Percentiles rank a stretch among this genome's conserved stretches.
Conservation (phyloP, 1,284 basidiomycete genomes). For the Puccinia horiana region DNA sequence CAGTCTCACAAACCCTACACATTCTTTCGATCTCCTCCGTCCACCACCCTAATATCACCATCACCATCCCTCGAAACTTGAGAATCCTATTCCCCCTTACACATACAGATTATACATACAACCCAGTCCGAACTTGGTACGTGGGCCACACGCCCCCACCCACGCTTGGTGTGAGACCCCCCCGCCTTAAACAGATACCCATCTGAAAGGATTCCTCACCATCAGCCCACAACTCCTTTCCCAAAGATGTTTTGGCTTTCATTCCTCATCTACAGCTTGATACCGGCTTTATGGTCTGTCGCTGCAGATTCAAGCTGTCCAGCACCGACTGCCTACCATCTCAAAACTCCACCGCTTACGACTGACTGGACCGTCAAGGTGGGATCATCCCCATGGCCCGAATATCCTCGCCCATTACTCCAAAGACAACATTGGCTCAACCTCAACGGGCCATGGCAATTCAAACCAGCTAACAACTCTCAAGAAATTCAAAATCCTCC, state of each 20-base stretch:
- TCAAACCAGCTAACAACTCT: slow-evolving; percentile 31
- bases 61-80: no score
- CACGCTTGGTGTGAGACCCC: no score
- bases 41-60: no score
- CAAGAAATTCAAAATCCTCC: slow-evolving; percentile 30
- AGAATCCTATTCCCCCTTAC: no score
- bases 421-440: slow-evolving; percentile 28
- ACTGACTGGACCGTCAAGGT: slow-evolving; percentile 44
- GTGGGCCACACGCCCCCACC: no score
- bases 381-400: slow-evolving; percentile 34
- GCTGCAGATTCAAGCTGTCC: not conserved
- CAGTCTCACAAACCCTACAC: no score
- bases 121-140: no score
- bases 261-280: not conserved
- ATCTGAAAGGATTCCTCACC: no score
- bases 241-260: not conserved
- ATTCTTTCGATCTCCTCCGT: no score
- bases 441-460: slow-evolving; percentile 46
- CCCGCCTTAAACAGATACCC: no score
- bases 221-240: not conserved
- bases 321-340: slow-evolving; percentile 7
- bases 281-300: not conserved
- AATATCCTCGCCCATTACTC: slow-evolving; percentile 41
- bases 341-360: slow-evolving; percentile 32
- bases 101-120: no score